Evolutionary conservation across 441 rosid species (phyloP).

Genomic region (Arabidopsis lyrata): DNA sequence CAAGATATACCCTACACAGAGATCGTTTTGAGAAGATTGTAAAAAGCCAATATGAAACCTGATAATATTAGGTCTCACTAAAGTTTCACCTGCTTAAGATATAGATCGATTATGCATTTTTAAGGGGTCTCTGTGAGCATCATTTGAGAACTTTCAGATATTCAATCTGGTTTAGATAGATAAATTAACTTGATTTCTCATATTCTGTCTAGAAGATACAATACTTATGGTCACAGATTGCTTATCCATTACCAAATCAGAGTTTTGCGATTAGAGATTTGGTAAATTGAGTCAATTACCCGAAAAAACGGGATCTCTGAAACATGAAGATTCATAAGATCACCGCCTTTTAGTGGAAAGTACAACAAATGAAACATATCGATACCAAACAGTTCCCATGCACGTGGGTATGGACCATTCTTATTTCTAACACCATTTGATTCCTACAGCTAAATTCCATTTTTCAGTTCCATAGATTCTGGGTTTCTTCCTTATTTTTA

Average conservation of each 20-base stretch:
- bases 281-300: constrained; percentile 6
- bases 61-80: not conserved
- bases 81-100: not conserved
- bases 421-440: not conserved
- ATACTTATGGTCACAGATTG: not conserved
- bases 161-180: not conserved
- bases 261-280: not conserved
- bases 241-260: not conserved
- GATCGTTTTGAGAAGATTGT: not conserved
- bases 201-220: not conserved
- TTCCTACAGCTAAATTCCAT: not conserved
- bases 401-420: constrained; percentile 43
- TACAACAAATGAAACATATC: constrained; percentile 15
- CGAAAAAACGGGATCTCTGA: constrained; percentile 25
- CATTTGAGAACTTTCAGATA: not conserved
- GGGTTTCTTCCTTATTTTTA: constrained; percentile 18
- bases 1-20: not conserved
- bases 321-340: not conserved
- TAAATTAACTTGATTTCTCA: not conserved
- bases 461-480: constrained; percentile 22
- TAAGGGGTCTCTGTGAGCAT: not conserved
- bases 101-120: not conserved
- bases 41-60: not conserved
- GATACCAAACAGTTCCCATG: constrained; percentile 30
- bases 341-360: constrained; percentile 27